These are phyloP conservation scores for Babesia divergens DNA, from an alignment of 169 alveolate species.

Conservation along the genomic window DNA sequence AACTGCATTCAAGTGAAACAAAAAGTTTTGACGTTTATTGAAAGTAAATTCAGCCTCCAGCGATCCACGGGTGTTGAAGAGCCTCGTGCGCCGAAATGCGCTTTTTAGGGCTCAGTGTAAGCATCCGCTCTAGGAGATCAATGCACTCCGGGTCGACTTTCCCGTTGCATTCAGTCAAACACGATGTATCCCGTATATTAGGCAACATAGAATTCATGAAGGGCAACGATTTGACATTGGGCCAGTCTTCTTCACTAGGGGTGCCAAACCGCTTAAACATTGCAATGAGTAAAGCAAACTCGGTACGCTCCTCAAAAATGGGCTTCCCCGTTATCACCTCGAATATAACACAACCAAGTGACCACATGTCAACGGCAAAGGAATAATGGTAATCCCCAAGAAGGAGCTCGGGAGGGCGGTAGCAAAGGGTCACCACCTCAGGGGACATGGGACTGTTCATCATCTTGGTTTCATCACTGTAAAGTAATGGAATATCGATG, in stretches of 20 bases:
- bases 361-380: slow-evolving; percentile 71
- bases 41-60: slow-evolving; percentile 13
- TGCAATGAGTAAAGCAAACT: slow-evolving; percentile 73
- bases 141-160: slow-evolving; percentile 59
- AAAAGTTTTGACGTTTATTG: neutral
- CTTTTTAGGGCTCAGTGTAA: slow-evolving; percentile 74
- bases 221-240: slow-evolving; percentile 79
- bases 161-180: slow-evolving; percentile 3
- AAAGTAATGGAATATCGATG: slow-evolving; percentile 10
- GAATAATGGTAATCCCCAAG: slow-evolving; percentile 57
- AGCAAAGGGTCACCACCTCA: slow-evolving; percentile 73
- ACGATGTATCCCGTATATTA: slow-evolving; percentile 10
- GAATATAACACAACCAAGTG: slow-evolving; percentile 71
- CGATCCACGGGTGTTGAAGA: slow-evolving; percentile 76
- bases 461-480: slow-evolving; percentile 28
- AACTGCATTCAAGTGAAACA: neutral
- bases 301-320: slow-evolving; percentile 83
- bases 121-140: slow-evolving; percentile 72
- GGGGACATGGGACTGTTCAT: slow-evolving; percentile 65
- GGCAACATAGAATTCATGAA: slow-evolving; percentile 58
- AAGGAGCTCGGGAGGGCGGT: slow-evolving; percentile 77
- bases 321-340: slow-evolving; percentile 84
- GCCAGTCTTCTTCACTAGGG: slow-evolving; percentile 88
- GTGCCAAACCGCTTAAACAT: slow-evolving; percentile 78
- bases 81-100: slow-evolving; percentile 83